These are phyloP conservation scores for Syncephalastrum contaminatum DNA, from an alignment of 371 early-diverging fungal species.

Conservation along the genomic window DNA sequence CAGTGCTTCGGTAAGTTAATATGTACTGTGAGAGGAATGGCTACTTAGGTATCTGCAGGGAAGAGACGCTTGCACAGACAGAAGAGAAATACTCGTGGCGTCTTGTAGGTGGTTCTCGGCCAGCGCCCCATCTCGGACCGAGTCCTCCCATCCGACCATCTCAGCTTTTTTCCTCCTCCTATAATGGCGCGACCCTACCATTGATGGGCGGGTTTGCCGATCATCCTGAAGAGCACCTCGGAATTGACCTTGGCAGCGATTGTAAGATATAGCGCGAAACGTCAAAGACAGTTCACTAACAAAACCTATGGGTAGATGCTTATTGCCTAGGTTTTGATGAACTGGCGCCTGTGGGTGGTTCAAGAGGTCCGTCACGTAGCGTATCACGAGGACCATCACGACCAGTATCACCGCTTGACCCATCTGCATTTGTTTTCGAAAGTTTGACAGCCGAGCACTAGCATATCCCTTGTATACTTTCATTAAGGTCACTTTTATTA, in stretches of 20 bases:
- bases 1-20: constrained; percentile 25
- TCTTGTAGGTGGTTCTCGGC: constrained; percentile 38
- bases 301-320: constrained; percentile 24
- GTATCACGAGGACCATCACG: constrained; percentile 9
- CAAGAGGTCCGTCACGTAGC: constrained; percentile 4
- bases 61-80: constrained; percentile 36
- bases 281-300: neutral
- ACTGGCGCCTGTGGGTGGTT: no score
- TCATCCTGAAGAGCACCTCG: constrained; percentile 20
- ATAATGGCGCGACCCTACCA: constrained; percentile 28
- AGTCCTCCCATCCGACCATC: constrained; percentile 37
- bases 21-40: neutral
- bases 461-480: neutral
- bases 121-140: constrained; percentile 48
- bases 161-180: constrained; percentile 30
- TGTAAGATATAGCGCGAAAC: constrained; percentile 17
- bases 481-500: neutral
- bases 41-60: constrained; percentile 6
- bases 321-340: constrained; percentile 45
- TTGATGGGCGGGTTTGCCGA: constrained; percentile 26
- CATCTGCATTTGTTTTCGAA: constrained; percentile 27
- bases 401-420: constrained; percentile 25
- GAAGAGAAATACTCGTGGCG: constrained; percentile 35
- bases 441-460: constrained; percentile 24
- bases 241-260: constrained; percentile 42